A percentile compares a stretch with the other conserved stretches of the same genome.
These are phyloP conservation scores for Malus fusca DNA, from an alignment of 306 rosid species.

Conservation along the genomic window DNA sequence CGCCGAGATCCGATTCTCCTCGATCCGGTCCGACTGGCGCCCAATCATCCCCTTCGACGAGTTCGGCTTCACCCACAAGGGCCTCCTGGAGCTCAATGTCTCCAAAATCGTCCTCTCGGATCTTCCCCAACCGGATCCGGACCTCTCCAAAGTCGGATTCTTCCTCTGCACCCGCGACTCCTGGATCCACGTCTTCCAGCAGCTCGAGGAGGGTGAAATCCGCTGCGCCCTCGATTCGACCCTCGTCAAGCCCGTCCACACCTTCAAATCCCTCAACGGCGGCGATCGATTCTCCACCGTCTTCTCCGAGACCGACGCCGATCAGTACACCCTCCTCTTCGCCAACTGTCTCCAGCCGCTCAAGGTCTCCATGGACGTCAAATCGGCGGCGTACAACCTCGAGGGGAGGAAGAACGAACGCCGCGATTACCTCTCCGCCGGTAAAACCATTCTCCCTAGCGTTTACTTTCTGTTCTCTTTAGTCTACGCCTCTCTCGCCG, in stretches of 20 bases:
- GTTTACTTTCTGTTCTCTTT: constrained; percentile 63
- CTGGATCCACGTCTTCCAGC: constrained; percentile 71
- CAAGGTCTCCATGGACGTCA: constrained; percentile 58
- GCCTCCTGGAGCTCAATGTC: constrained; percentile 68
- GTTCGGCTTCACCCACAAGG: constrained; percentile 81
- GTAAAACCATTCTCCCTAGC: constrained; percentile 68
- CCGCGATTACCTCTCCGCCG: constrained; percentile 82
- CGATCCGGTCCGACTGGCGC: constrained; percentile 47
- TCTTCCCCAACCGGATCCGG: constrained; percentile 29
- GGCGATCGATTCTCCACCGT: constrained; percentile 4
- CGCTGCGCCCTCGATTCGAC: constrained; percentile 59
- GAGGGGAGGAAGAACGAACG: constrained; percentile 43
- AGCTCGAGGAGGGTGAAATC: constrained; percentile 59
- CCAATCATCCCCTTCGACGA: constrained; percentile 63
- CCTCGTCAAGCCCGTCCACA: constrained; percentile 50
- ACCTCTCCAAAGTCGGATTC: constrained; percentile 67
- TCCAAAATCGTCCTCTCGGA: constrained; percentile 37
- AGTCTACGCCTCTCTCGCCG: constrained; percentile 45
- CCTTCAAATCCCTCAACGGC: constrained; percentile 39
- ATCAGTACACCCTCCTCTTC: constrained; percentile 78
- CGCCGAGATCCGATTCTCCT: constrained; percentile 64
- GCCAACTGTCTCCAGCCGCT: constrained; percentile 57
- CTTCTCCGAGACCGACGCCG: constrained; percentile 51
- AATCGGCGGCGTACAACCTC: constrained; percentile 78
- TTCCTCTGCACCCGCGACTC: constrained; percentile 74